Evolutionary conservation across 441 rosid species (phyloP).

Genomic region (Pelargonium cotyledonis): DNA sequence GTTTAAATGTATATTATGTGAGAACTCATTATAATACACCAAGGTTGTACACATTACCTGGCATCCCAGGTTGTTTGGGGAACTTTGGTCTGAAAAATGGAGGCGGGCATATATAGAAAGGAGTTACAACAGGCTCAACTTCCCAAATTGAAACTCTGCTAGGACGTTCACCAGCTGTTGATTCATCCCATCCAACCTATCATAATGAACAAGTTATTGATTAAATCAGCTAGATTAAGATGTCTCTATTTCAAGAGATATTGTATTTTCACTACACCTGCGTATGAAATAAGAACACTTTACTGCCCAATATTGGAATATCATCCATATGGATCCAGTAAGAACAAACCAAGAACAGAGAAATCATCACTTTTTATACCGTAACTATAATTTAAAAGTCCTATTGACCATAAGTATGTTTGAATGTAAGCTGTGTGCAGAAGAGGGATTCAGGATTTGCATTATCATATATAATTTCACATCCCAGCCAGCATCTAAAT

Average conservation of each 20-base stretch:
- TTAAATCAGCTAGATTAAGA: background rate
- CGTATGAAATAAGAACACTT: background rate
- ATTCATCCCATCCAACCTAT: constrained; percentile 99
- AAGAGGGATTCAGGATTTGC: no score
- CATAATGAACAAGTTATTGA: background rate
- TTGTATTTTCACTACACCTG: background rate
- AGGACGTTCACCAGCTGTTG: constrained; percentile 78
- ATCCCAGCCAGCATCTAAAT: no score
- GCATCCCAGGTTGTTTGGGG: constrained; percentile 77
- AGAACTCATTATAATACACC: background rate
- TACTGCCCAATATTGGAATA: background rate
- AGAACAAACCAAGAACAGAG: background rate
- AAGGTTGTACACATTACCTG: constrained; percentile 33
- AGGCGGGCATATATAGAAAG: constrained; percentile 87
- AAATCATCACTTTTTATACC: background rate
- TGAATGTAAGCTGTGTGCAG: background rate
- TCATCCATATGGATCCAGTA: background rate
- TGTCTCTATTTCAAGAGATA: background rate
- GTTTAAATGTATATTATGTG: background rate
- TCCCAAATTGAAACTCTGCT: constrained; percentile 93
- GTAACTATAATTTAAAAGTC: background rate
- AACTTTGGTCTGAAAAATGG: constrained; percentile 81
- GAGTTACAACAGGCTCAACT: constrained; percentile 86
- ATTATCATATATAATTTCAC: no score
- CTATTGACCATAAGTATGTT: background rate